Evolutionary conservation across 2,329 filamentous ascomycete species (phyloP).

Genomic region (Beauveria caledonica): DNA sequence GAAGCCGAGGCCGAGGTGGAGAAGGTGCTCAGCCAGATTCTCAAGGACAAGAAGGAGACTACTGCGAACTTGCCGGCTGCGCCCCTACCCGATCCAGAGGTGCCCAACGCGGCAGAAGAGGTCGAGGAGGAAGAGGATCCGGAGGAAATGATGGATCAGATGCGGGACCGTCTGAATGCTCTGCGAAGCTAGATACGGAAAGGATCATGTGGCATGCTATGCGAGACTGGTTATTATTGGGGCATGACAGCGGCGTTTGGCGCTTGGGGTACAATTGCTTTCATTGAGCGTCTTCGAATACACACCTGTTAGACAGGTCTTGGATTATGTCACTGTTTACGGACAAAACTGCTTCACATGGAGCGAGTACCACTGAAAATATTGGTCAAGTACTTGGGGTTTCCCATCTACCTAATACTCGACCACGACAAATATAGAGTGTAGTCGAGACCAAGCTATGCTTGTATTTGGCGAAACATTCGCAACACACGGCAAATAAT

Average conservation of each 20-base stretch:
- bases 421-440: neutral
- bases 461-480: neutral
- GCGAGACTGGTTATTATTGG: neutral
- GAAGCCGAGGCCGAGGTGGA: constrained; percentile 78
- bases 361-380: no score
- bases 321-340: no score
- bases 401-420: neutral
- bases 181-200: constrained; percentile 63
- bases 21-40: constrained; percentile 82
- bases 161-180: constrained; percentile 85
- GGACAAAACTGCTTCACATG: no score
- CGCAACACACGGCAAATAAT: neutral
- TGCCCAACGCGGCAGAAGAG: constrained; percentile 51
- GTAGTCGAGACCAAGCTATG: neutral
- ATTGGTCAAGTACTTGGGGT: no score
- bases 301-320: neutral
- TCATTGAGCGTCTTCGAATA: neutral
- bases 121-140: constrained; percentile 73
- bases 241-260: constrained; percentile 4
- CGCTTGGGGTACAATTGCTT: constrained; percentile 7
- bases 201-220: neutral
- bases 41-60: constrained; percentile 70
- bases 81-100: constrained; percentile 45
- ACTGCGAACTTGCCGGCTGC: constrained; percentile 41
- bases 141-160: constrained; percentile 86